Base-by-base conservation (phyloP, 1,284 basidiomycete genomes). In the Anthracocystis walkeri region DNA sequence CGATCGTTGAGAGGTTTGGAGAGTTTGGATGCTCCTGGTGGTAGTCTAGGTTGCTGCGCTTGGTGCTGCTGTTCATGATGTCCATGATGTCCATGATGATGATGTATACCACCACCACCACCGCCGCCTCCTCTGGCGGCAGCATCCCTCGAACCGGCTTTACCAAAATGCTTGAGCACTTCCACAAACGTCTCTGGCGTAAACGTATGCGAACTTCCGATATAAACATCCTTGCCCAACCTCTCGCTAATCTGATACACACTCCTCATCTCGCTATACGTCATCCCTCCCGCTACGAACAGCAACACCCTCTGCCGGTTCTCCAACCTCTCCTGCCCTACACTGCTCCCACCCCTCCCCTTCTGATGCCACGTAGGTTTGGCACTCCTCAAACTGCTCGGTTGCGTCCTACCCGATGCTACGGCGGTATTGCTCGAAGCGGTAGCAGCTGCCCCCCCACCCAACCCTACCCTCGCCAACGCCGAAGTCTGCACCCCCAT, bases 221-320 rank as follows among this genome's bases (percentile, higher is more conserved):
- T 93, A 86, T 91, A 92, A 62, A 98, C 90, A 79, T 99, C 96
- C 85, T 92, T 94, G 80, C 91, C 91, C 54, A 94, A 86, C 7
- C 89, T 84, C 54, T 88, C 88, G 5, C 93, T 92, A 8, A 96
- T 87, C 56, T 92, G 88, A 84, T 98, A 99, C 35, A 90, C 91
- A 82, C 94, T 91, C 62, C 96, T 88, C 85, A 97, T 92, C 86
- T 99, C 97, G 0, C 93, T 94, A 85, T 95, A 97, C 2, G 96
- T 97, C 90, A 97, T 92, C 1, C 97, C 97, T 33, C 97, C 97
- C 12, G 93, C 93, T 14, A 98, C 88, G 85, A 98, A 99, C 44
- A 98, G 89, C 55, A 99, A 87, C 23, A 97, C 84, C n/a, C 96
- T 88, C 84, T 95, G 92, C 64, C 91, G 90, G 57, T 88, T 90